Percentiles rank a stretch among this genome's conserved stretches.
These are phyloP conservation scores for Cytospora mali DNA, from an alignment of 2,329 filamentous ascomycete genomes.

Conservation along the genomic window DNA sequence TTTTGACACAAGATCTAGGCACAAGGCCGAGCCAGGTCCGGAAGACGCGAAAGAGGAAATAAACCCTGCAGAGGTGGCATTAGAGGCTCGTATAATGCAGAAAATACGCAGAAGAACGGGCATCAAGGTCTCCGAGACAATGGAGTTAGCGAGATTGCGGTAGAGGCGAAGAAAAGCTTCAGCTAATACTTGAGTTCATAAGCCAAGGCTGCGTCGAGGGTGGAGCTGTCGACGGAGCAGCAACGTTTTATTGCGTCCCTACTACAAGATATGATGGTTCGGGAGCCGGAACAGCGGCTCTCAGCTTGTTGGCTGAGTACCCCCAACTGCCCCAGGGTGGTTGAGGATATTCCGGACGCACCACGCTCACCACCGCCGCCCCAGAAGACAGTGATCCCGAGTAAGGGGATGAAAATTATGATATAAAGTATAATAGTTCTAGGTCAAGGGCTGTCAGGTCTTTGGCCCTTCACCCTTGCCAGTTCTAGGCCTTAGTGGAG, in stretches of 20 bases:
- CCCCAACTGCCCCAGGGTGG: neutral
- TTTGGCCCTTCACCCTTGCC: too few species aligned
- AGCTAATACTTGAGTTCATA: too few species aligned
- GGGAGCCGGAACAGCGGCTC: neutral
- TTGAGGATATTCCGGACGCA: slow-evolving; percentile 1
- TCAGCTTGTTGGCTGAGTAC: slow-evolving; percentile 6
- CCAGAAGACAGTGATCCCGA: neutral
- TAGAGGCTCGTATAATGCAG: slow-evolving; percentile 10
- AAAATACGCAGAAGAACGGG: slow-evolving; percentile 7
- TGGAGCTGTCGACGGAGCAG: slow-evolving; percentile 5
- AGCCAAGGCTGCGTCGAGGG: neutral
- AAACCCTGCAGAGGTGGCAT: neutral
- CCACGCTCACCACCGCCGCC: slow-evolving; percentile 1
- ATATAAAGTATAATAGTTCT: too few species aligned
- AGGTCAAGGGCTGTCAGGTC: too few species aligned
- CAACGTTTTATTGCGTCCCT: slow-evolving; percentile 1
- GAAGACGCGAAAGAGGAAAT: neutral
- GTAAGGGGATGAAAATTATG: neutral
- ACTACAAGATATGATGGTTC: slow-evolving; percentile 11
- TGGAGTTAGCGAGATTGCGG: neutral
- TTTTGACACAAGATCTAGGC: neutral
- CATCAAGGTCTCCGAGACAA: neutral
- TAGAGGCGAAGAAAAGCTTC: too few species aligned
- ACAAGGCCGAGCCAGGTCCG: neutral
- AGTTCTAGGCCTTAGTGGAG: too few species aligned